phyloP scores from a whole-genome alignment of 176 grass and related monocot genomes.

The Raddia guianensis region DNA sequence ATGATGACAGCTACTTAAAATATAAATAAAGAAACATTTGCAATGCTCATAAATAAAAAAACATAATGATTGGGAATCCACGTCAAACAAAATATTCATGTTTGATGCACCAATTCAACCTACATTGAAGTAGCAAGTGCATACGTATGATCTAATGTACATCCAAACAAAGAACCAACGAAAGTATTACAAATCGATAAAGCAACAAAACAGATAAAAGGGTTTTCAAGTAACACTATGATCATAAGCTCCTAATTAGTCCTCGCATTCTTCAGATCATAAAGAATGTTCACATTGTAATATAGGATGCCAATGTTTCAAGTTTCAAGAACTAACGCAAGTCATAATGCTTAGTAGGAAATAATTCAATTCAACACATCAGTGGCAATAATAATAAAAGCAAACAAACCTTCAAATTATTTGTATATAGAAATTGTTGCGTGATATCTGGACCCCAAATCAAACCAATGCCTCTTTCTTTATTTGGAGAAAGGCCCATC shows the following conservation, averaged over 20 bases:
- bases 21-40: neutral
- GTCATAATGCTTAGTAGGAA: neutral
- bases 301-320: neutral
- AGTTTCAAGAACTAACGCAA: neutral
- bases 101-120: constrained; percentile 1
- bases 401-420: constrained; percentile 80
- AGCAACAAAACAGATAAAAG: constrained; percentile 14
- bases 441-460: constrained; percentile 97
- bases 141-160: neutral
- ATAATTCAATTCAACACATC: neutral
- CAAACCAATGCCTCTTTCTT: constrained; percentile 96
- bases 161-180: neutral
- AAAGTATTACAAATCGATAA: constrained; percentile 4
- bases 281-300: neutral
- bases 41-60: neutral
- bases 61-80: constrained; percentile 5
- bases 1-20: neutral
- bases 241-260: neutral
- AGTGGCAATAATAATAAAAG: neutral
- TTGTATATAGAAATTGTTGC: constrained; percentile 80
- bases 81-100: neutral
- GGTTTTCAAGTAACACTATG: neutral
- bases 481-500: constrained; percentile 75
- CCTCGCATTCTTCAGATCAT: neutral
- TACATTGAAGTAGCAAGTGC: constrained; percentile 9